A percentile compares a stretch with the other conserved stretches of the same genome.
phyloP scores from a whole-genome alignment of 805 yeast species.

The Zygoascus bituminiphila region DNA sequence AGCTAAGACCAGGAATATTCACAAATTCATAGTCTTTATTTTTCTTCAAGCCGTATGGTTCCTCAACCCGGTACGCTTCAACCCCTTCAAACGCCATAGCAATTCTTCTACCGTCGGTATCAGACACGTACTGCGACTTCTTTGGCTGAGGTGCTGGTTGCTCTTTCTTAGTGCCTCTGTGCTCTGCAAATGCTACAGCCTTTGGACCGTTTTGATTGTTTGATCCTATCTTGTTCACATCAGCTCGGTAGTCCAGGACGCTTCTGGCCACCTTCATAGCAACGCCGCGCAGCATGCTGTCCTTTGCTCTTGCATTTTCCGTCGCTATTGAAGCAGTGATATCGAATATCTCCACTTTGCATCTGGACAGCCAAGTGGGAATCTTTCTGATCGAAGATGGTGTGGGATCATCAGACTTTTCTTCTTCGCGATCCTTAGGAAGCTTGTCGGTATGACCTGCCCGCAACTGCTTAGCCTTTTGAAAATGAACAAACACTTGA shows the following conservation, averaged over 20 bases:
- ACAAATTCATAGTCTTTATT: conserved; percentile 17
- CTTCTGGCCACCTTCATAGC: conserved; percentile 16
- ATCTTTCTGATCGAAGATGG: conserved; percentile 10
- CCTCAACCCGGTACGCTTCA: conserved; percentile 21
- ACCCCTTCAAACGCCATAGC: conserved; percentile 21
- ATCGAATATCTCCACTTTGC: conserved; percentile 25
- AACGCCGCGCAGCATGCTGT: conserved; percentile 14
- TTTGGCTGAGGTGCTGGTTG: not conserved
- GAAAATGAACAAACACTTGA: conserved; percentile 12
- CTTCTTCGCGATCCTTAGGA: not conserved
- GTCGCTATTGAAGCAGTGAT: conserved; percentile 19
- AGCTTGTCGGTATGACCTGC: not conserved
- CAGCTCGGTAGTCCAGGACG: conserved; percentile 15
- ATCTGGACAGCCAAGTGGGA: conserved; percentile 24
- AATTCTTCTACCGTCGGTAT: conserved; percentile 19
- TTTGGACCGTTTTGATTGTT: not conserved
- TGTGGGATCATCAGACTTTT: not conserved
- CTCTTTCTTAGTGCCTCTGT: not conserved
- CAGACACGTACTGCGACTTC: not conserved
- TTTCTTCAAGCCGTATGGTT: conserved; percentile 19
- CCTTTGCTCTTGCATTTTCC: conserved; percentile 11
- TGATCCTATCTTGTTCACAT: not conserved
- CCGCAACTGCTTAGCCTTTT: not conserved
- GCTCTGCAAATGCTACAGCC: not conserved
- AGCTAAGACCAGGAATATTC: conserved; percentile 22